Percentiles rank a stretch among this genome's conserved stretches.
These are phyloP conservation scores for Annulohypoxylon bovei DNA, from an alignment of 495 filamentous ascomycete genomes.

Conservation along the genomic window DNA sequence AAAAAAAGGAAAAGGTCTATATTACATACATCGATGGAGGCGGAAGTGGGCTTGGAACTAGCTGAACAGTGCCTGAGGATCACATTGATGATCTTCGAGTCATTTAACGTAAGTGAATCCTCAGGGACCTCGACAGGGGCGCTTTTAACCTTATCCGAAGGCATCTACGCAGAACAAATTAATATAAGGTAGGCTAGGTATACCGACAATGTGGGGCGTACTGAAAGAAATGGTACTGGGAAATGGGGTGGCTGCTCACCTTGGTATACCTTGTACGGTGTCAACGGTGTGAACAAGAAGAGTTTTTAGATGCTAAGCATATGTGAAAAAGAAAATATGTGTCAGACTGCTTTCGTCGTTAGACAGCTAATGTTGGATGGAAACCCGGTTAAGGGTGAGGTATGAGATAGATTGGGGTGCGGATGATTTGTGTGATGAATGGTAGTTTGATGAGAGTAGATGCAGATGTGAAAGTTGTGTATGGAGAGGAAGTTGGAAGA, in stretches of 20 bases:
- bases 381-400: too few species aligned
- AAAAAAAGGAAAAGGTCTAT: too few species aligned
- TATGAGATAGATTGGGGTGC: too few species aligned
- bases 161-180: not conserved
- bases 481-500: not conserved
- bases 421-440: not conserved
- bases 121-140: not conserved
- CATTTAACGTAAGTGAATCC: not conserved
- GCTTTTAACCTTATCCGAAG: not conserved
- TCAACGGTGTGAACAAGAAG: too few species aligned
- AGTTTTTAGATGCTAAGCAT: too few species aligned
- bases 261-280: not conserved
- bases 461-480: not conserved
- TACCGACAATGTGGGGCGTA: not conserved
- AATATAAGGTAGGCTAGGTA: not conserved
- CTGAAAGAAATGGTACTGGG: too few species aligned
- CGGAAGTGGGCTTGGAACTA: conserved; percentile 7
- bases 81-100: not conserved
- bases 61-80: conserved; percentile 29
- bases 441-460: not conserved
- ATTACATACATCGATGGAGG: too few species aligned
- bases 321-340: too few species aligned
- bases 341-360: too few species aligned
- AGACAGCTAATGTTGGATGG: not conserved
- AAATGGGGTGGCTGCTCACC: not conserved